These are phyloP conservation scores for Aegle marmelos DNA, from an alignment of 345 rosid species.

Conservation along the genomic window DNA sequence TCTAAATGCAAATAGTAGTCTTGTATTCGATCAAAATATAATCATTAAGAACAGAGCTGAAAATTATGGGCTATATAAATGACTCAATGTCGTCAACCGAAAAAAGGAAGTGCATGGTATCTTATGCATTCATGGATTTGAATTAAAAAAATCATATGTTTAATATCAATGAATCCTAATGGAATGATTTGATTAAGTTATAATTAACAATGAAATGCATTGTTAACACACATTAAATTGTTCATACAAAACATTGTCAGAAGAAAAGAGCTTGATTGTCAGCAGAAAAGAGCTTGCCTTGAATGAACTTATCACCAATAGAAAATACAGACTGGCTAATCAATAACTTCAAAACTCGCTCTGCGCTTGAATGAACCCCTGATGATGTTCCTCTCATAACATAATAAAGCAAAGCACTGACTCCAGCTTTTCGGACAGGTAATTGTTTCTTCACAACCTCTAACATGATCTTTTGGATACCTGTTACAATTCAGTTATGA, in stretches of 20 bases:
- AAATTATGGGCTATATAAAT: neutral
- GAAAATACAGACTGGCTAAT: conserved; percentile 45
- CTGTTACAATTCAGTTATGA: conserved; percentile 35
- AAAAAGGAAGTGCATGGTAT: neutral
- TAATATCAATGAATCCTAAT: neutral
- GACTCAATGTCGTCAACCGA: neutral
- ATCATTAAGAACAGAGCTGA: neutral
- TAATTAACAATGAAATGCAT: neutral
- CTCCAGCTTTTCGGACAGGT: conserved; percentile 50
- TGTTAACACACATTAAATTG: neutral
- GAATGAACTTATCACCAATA: conserved; percentile 45
- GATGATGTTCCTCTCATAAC: conserved; percentile 59
- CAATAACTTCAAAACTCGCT: conserved; percentile 44
- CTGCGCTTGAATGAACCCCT: conserved; percentile 70
- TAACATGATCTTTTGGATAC: conserved; percentile 55
- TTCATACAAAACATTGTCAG: neutral
- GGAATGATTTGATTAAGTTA: neutral
- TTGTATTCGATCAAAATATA: neutral
- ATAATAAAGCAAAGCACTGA: conserved; percentile 58
- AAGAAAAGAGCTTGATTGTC: conserved; percentile 28
- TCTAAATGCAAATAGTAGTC: neutral
- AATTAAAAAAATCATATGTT: neutral
- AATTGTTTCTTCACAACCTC: conserved; percentile 61
- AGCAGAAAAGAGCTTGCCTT: conserved; percentile 47
- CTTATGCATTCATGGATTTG: no score